phyloP scores from a whole-genome alignment of 352 stramenopile species.

The Pythium pyrilobum region DNA sequence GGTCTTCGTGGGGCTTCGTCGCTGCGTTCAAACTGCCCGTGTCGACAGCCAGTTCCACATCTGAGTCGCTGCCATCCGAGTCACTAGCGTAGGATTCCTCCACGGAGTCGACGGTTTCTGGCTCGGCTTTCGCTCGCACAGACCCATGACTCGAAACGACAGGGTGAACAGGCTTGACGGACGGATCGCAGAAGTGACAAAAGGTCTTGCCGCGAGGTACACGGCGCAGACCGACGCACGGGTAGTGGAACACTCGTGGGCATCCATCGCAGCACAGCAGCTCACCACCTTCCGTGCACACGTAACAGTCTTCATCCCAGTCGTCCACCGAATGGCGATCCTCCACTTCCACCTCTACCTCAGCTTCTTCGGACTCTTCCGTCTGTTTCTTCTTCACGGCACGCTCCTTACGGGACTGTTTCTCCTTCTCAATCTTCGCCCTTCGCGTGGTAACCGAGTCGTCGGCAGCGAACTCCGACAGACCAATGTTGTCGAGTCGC shows the following conservation, averaged over 20 bases:
- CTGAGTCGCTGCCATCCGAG: slow-evolving; percentile 2
- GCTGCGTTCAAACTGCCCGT: slow-evolving; percentile 20
- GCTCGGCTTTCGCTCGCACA: slow-evolving; percentile 9
- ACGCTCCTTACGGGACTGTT: slow-evolving; percentile 61
- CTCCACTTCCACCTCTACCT: slow-evolving; percentile 19
- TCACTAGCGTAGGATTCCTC: slow-evolving; percentile 3
- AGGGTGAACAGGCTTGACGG: slow-evolving; percentile 61
- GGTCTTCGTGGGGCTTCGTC: slow-evolving; percentile 45
- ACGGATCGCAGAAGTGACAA: slow-evolving; percentile 70
- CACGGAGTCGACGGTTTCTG: slow-evolving; percentile 7
- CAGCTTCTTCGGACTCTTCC: slow-evolving; percentile 43
- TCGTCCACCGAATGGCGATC: slow-evolving; percentile 60
- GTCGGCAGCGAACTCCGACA: slow-evolving; percentile 49
- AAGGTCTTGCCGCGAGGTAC: slow-evolving; percentile 84
- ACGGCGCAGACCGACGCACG: slow-evolving; percentile 75
- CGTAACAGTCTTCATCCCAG: slow-evolving; percentile 88
- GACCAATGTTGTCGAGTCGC: slow-evolving; percentile 56
- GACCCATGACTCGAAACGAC: slow-evolving; percentile 4
- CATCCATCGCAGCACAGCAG: slow-evolving; percentile 90
- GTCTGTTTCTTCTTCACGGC: slow-evolving; percentile 67
- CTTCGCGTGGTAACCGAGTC: slow-evolving; percentile 37
- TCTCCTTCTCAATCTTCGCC: slow-evolving; percentile 67
- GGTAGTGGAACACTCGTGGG: slow-evolving; percentile 88
- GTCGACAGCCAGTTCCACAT: slow-evolving; percentile 16
- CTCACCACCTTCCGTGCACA: slow-evolving; percentile 83